These are phyloP conservation scores for Pythium folliculosum DNA, from an alignment of 352 stramenopile genomes.

Conservation along the genomic window DNA sequence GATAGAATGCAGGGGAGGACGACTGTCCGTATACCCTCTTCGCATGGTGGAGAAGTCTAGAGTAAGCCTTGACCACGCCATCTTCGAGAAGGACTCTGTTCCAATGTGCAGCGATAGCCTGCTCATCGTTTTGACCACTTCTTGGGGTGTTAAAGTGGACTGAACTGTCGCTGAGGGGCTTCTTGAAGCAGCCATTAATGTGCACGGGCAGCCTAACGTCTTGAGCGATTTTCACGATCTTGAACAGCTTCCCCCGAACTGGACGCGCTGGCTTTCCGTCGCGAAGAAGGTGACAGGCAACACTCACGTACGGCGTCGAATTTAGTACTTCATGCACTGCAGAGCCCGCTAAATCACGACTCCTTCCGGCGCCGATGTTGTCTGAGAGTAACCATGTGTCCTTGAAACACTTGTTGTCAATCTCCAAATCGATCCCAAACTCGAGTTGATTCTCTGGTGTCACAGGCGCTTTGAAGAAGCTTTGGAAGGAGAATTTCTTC, in stretches of 20 bases:
- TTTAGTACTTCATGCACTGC: slow-evolving; percentile 62
- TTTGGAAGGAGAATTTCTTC: slow-evolving; percentile 76
- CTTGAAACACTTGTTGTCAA: slow-evolving; percentile 51
- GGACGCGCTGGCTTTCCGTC: slow-evolving; percentile 39
- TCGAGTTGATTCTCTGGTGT: slow-evolving; percentile 67
- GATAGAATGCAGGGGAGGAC: slow-evolving; percentile 59
- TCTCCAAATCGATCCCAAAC: slow-evolving; percentile 59
- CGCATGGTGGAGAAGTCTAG: slow-evolving; percentile 56
- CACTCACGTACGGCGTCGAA: slow-evolving; percentile 65
- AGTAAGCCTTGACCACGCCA: slow-evolving; percentile 56
- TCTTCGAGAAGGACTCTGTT: slow-evolving; percentile 77
- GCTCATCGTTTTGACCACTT: slow-evolving; percentile 42
- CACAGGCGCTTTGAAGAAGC: slow-evolving; percentile 69
- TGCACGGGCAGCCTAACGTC: slow-evolving; percentile 61
- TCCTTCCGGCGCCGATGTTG: slow-evolving; percentile 68
- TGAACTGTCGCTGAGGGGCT: slow-evolving; percentile 42
- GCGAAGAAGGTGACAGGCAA: slow-evolving; percentile 63
- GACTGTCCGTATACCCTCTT: slow-evolving; percentile 45
- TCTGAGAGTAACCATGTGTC: slow-evolving; percentile 71
- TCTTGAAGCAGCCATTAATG: slow-evolving; percentile 82
- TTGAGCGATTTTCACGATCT: slow-evolving; percentile 53
- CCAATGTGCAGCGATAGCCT: slow-evolving; percentile 57
- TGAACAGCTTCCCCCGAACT: slow-evolving; percentile 64
- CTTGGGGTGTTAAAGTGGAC: slow-evolving; percentile 17
- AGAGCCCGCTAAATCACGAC: slow-evolving; percentile 61